Evolutionary conservation across 2,329 filamentous ascomycete species (phyloP), one percentile per base, ranked within the genome.

Genomic region (Diaporthe eres): DNA sequence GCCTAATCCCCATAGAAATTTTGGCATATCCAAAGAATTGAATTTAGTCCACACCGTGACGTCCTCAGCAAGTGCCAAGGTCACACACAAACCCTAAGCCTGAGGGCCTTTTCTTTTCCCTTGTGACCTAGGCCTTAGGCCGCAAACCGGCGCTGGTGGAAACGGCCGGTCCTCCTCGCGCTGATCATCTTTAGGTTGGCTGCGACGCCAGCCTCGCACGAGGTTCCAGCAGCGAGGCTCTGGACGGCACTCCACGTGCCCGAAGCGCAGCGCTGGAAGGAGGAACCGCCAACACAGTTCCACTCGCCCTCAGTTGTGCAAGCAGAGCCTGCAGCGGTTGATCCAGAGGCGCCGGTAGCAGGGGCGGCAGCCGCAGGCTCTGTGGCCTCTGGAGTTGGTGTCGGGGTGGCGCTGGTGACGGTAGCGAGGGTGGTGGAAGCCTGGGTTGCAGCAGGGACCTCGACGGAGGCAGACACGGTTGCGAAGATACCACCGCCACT

Each of bases 191-290:
- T 63, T 6, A 73, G 37, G n/a, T 44, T 55, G 47, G 31, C 47
- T 12, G 34, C 47, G 22, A 65, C 47, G 8, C 71, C 71, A 47
- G 71, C 22, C 17, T 55, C 47, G 82, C 91, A 93, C 34, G 83
- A 82, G 28, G 88, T 91, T 44, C 91, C 91, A 1, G 84, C 78
- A 2, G 90, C 87, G 86, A 92, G 86, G 39, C 82, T 79, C 76
- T 88, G 85, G 51, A 85, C 77, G 8, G 79, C 80, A 19, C 88
- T 87, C 91, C 91, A 92, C 72, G 82, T 78, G 9, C 91, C 91
- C 17, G 86, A 88, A n/a, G 89, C 90, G 79, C 91, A 93, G 72
- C 90, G 90, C 83, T 92, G 91, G 86, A 91, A 93, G 70, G 87
- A 85, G 31, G 81, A 83, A 68, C 90, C 90, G 25, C 83, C 84